Conservation (phyloP, 2,329 filamentous ascomycete genomes). For the Metarhizium rileyi region DNA sequence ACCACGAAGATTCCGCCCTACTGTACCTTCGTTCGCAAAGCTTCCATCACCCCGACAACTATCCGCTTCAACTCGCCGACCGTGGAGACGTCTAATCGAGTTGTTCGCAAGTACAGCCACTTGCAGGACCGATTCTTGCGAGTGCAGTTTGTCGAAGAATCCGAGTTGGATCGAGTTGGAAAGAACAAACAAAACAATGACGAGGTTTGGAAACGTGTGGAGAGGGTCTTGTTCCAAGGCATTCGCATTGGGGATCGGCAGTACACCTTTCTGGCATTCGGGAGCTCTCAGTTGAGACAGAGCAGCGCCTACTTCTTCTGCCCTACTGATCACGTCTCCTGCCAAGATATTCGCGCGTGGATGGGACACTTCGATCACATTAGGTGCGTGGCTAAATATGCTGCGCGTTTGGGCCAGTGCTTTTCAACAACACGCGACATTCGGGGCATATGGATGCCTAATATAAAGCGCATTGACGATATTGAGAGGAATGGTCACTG, state of each 20-base stretch:
- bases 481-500: slow-evolving; percentile 57
- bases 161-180: slow-evolving; percentile 46
- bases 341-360: slow-evolving; percentile 68
- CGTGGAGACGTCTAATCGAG: slow-evolving; percentile 79
- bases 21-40: slow-evolving; percentile 67
- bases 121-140: slow-evolving; percentile 72
- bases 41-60: slow-evolving; percentile 72
- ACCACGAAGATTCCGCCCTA: slow-evolving; percentile 53
- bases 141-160: slow-evolving; percentile 83
- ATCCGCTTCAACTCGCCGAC: slow-evolving; percentile 68
- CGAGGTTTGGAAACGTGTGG: slow-evolving; percentile 65
- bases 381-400: slow-evolving; percentile 76
- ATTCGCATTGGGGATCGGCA: slow-evolving; percentile 72
- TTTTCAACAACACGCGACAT: slow-evolving; percentile 87
- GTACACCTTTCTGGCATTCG: slow-evolving; percentile 88
- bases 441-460: slow-evolving; percentile 48
- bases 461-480: slow-evolving; percentile 55
- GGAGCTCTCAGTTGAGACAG: slow-evolving; percentile 90
- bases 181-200: slow-evolving; percentile 47
- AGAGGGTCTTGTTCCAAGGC: slow-evolving; percentile 62
- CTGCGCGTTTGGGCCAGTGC: slow-evolving; percentile 83
- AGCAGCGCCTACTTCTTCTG: slow-evolving; percentile 91
- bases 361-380: slow-evolving; percentile 85
- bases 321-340: slow-evolving; percentile 54
- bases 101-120: slow-evolving; percentile 64